Evolutionary conservation across 768 basidiomycete species (phyloP).

Genomic region (Mycena latifolia): DNA sequence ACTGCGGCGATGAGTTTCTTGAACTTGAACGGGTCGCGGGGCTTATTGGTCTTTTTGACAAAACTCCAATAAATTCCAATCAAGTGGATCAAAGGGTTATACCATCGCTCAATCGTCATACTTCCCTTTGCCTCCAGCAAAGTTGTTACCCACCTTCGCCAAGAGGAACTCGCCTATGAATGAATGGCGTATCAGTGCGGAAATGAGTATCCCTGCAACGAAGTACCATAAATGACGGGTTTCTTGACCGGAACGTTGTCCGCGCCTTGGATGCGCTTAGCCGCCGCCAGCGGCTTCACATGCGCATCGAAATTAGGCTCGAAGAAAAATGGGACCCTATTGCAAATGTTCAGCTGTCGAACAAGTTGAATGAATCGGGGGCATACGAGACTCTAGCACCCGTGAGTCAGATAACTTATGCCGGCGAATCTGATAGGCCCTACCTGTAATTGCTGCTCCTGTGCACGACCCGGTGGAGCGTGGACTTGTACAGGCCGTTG

Average conservation of each 20-base stretch:
- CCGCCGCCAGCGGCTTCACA: conserved; percentile 75
- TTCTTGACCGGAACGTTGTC: conserved; percentile 41
- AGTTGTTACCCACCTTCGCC: conserved; percentile 81
- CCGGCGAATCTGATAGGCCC: conserved; percentile 4
- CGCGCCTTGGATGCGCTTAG: conserved; percentile 57
- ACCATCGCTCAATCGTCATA: conserved; percentile 42
- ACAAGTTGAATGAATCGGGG: not conserved
- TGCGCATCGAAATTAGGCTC: conserved; percentile 88
- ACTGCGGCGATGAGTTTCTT: too few relatives aligned
- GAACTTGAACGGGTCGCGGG: too few relatives aligned
- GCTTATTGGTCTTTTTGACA: too few relatives aligned
- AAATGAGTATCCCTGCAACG: not conserved
- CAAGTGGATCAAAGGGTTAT: too few relatives aligned
- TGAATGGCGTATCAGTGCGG: not conserved
- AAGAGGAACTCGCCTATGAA: conserved; percentile 72
- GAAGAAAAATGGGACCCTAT: conserved; percentile 92
- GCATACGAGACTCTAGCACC: conserved; percentile 77
- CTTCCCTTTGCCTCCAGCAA: conserved; percentile 59
- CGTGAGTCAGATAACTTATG: not conserved
- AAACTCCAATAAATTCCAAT: too few relatives aligned
- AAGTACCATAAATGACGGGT: conserved; percentile 69
- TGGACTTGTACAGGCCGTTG: conserved; percentile 87
- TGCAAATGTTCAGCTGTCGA: too few relatives aligned
- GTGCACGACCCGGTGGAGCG: conserved; percentile 92
- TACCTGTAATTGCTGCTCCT: conserved; percentile 76